Conservation (phyloP, 106 monocot species). For the Acorus calamus region DNA sequence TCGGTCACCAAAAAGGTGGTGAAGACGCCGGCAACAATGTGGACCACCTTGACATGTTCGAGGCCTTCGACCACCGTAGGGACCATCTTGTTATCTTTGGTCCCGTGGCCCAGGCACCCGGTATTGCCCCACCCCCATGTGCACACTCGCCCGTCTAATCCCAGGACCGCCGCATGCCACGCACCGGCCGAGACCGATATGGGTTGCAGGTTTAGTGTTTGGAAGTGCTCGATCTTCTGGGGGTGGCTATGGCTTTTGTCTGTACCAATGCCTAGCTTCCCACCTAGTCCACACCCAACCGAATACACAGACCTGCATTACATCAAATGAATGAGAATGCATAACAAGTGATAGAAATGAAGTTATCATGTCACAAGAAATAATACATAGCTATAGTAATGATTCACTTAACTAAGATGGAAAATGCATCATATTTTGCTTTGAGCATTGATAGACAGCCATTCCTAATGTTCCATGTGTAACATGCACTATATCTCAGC, state of each 20-base stretch:
- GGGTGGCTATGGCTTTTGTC: slow-evolving; percentile 78
- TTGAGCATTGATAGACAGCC: no score
- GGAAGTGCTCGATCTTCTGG: slow-evolving; percentile 66
- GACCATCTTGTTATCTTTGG: slow-evolving; percentile 68
- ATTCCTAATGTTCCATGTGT: no score
- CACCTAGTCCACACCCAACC: slow-evolving; percentile 94
- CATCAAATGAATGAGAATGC: background rate
- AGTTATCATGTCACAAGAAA: background rate
- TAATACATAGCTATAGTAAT: no score
- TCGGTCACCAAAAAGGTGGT: slow-evolving; percentile 85
- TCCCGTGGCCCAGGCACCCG: slow-evolving; percentile 94
- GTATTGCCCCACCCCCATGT: slow-evolving; percentile 99
- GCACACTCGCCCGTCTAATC: slow-evolving; percentile 81
- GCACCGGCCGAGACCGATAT: slow-evolving; percentile 85
- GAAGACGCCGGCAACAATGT: slow-evolving; percentile 88
- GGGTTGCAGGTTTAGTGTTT: slow-evolving; percentile 67
- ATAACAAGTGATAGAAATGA: background rate
- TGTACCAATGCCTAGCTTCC: slow-evolving; percentile 90
- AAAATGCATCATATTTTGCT: no score
- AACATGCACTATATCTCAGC: no score
- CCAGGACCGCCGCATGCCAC: slow-evolving; percentile 96
- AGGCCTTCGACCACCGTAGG: slow-evolving; percentile 81
- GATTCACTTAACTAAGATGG: no score
- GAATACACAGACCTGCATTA: slow-evolving; percentile 88
- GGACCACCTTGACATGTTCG: slow-evolving; percentile 61